Evolutionary conservation across 441 rosid species (phyloP), one percentile per base, ranked within the genome.

Genomic region (Pelargonium citronellum): DNA sequence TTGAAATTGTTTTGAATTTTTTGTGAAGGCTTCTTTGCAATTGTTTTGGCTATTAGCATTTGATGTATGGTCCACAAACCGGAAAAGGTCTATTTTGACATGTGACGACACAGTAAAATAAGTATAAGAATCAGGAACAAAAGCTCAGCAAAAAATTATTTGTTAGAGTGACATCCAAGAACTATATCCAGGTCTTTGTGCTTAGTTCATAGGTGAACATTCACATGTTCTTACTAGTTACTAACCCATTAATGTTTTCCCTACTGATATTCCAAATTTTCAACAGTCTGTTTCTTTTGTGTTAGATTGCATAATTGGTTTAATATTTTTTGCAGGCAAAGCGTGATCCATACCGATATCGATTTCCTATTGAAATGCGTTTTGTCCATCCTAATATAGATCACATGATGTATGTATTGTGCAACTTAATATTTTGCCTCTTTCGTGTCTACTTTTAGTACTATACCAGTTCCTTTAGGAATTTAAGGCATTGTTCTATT

Each of bases 361-460:
- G 97, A 67, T 95, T 92, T 85, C 99, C 98, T 5, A 82, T 95
- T 69, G 99, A 95, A 81, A 76, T 95, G 96, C 93, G 95, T 57
- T 88, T 95, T 66, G 92, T 90, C 64, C 77, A 84, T 77, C 99
- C 98, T 62, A 92, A 92, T 74, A 88, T 95, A 72, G 99, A 95
- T 81, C 96, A 95, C 78, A 83, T 92, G 79, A 85, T 95, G 98
- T 94, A 87, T 72, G 95, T 77, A 72, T 41, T 67, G 61, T 60
- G 4, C 68, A 63, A 75, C 74, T 65, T 5, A 63, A 41, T 19
- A 24, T 51, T 57, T 41, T 49, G 17, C 30, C 66, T 46, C 57
- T 57, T 66, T 66, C 27, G 34, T 47, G 17, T 63, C 39, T 70
- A 41, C 46, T 72, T 51, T 69, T 73, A 27, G 60, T 20, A 20